phyloP scores from a whole-genome alignment of 345 rosid genomes.

The Combretum micranthum region DNA sequence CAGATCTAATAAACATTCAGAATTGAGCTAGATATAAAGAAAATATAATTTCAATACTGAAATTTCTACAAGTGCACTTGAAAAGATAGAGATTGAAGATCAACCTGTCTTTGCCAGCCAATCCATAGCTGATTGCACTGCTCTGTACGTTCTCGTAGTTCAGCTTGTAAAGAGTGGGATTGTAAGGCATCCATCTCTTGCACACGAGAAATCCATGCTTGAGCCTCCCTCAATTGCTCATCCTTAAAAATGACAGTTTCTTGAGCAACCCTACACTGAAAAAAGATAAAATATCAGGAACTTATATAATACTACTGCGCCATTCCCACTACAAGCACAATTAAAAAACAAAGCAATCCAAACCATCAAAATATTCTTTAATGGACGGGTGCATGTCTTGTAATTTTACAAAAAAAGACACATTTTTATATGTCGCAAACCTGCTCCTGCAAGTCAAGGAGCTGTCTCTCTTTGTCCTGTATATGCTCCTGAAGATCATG shows the following conservation, averaged over 20 bases:
- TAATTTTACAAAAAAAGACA: not conserved
- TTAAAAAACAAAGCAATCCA: not conserved
- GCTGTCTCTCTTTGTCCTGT: slow-evolving; percentile 88
- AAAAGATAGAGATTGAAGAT: slow-evolving; percentile 12
- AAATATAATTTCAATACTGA: not conserved
- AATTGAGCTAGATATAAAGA: not conserved
- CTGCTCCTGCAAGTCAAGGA: slow-evolving; percentile 87
- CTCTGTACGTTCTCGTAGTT: slow-evolving; percentile 77
- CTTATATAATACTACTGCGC: not conserved
- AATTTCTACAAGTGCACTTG: not conserved
- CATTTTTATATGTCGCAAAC: slow-evolving; percentile 23
- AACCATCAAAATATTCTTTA: not conserved
- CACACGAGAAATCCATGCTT: slow-evolving; percentile 72
- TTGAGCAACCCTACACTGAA: slow-evolving; percentile 87
- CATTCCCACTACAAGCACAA: not conserved
- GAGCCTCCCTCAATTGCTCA: slow-evolving; percentile 76
- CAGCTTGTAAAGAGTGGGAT: slow-evolving; percentile 72
- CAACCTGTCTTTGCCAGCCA: slow-evolving; percentile 95
- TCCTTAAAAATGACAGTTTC: slow-evolving; percentile 77
- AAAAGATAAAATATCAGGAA: slow-evolving; percentile 5
- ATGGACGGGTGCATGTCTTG: too few species aligned
- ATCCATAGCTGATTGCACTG: slow-evolving; percentile 89
- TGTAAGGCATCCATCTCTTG: slow-evolving; percentile 91
- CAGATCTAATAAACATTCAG: too few species aligned
- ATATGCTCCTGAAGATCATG: slow-evolving; percentile 83